Conservation (phyloP, 75 land plant species). For the Cupressus sempervirens region DNA sequence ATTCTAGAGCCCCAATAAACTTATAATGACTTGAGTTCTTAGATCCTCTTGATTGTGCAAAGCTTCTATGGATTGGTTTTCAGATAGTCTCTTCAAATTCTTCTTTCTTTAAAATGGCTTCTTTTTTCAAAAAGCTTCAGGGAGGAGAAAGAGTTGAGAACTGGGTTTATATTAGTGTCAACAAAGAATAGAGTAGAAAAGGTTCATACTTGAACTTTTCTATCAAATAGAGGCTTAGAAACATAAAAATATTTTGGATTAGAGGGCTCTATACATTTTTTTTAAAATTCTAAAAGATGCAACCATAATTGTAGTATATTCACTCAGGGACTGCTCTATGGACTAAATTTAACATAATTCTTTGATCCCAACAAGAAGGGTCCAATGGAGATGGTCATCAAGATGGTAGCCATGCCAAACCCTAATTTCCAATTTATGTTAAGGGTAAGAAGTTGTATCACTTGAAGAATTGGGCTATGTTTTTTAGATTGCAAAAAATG, state of each 20-base stretch:
- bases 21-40: constrained; percentile 70
- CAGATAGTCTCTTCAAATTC: constrained; percentile 27
- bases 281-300: constrained; percentile 51
- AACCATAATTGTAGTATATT: constrained; percentile 49
- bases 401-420: constrained; percentile 53
- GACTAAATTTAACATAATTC: constrained; percentile 34
- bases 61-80: constrained; percentile 52
- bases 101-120: constrained; percentile 39
- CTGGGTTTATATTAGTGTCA: no score
- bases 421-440: constrained; percentile 60
- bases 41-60: constrained; percentile 69
- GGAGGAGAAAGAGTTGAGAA: no score
- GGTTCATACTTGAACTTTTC: constrained; percentile 9
- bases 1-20: constrained; percentile 57
- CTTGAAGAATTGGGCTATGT: no score
- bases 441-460: no score
- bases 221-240: constrained; percentile 25
- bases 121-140: constrained; percentile 69
- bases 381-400: constrained; percentile 38
- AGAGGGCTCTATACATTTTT: constrained; percentile 23
- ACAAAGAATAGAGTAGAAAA: no score
- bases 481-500: no score
- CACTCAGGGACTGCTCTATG: constrained; percentile 54
- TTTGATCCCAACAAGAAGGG: constrained; percentile 47
- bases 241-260: neutral